Evolutionary conservation across 305 asterid genomes (phyloP).

Genomic region (Fraxinus baroniana): DNA sequence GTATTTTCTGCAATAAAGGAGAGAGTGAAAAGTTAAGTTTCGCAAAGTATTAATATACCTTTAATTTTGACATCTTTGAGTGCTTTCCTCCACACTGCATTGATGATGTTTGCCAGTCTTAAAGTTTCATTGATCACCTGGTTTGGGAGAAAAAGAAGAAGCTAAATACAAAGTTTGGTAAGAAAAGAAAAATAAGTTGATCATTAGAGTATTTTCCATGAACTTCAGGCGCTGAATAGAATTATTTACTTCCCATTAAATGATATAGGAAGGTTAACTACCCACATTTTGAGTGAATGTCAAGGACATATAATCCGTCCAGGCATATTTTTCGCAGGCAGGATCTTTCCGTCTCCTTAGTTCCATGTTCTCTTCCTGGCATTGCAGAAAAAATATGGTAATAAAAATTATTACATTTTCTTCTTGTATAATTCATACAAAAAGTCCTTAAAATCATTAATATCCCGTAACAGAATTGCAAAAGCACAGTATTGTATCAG

Average conservation of each 20-base stretch:
- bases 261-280: neutral
- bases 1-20: neutral
- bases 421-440: neutral
- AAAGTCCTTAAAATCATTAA: neutral
- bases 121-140: slow-evolving; percentile 93
- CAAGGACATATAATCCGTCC: slow-evolving; percentile 79
- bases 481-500: neutral
- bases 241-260: neutral
- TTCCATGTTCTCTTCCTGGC: slow-evolving; percentile 89
- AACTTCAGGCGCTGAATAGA: neutral
- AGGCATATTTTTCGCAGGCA: slow-evolving; percentile 57
- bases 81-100: slow-evolving; percentile 98
- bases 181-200: neutral
- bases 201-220: neutral
- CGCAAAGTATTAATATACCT: slow-evolving; percentile 37
- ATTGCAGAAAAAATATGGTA: neutral
- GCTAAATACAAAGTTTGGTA: neutral
- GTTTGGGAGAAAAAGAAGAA: neutral
- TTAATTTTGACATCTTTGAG: slow-evolving; percentile 82
- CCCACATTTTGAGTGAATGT: slow-evolving; percentile 79
- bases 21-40: neutral
- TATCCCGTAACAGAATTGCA: neutral
- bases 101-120: slow-evolving; percentile 76
- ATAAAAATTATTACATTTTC: neutral
- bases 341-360: slow-evolving; percentile 53